phyloP scores from a whole-genome alignment of 805 yeast genomes.

The Barnettozyma botsteinii region DNA sequence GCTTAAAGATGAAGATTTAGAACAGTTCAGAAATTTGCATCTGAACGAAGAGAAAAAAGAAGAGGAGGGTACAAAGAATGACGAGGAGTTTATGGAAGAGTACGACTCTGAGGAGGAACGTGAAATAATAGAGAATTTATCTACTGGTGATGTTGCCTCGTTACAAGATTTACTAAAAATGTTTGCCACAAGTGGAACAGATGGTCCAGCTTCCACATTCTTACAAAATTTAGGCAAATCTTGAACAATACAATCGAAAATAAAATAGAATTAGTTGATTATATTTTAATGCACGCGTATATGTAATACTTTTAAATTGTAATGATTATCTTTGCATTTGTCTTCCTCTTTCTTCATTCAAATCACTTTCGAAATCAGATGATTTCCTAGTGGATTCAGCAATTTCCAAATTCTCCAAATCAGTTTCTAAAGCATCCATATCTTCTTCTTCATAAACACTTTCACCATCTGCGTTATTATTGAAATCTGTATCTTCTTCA shows the following conservation, averaged over 20 bases:
- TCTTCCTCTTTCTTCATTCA: conserved; percentile 17
- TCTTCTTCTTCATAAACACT: conserved; percentile 6
- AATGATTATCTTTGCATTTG: conserved; percentile 1
- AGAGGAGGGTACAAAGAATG: not conserved
- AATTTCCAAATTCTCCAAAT: conserved; percentile 18
- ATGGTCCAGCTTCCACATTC: conserved; percentile 34
- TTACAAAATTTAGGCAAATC: conserved; percentile 19
- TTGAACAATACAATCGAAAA: not conserved
- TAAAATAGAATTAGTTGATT: too few species aligned
- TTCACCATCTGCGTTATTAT: conserved; percentile 7
- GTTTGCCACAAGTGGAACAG: conserved; percentile 22
- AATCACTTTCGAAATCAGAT: conserved; percentile 23
- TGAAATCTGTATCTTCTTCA: conserved; percentile 18
- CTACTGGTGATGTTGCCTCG: conserved; percentile 10
- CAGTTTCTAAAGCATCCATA: conserved; percentile 18
- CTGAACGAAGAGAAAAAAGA: conserved; percentile 20
- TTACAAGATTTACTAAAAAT: conserved; percentile 26
- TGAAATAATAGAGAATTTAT: conserved; percentile 7
- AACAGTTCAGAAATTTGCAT: conserved; percentile 26
- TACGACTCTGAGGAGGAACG: conserved; percentile 22
- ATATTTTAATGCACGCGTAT: too few species aligned
- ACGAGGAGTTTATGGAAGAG: conserved; percentile 11
- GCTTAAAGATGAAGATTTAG: conserved; percentile 41
- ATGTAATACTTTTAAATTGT: too few species aligned
- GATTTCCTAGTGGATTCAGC: conserved; percentile 20